These are phyloP conservation scores for Cladochytrium tenue DNA, from an alignment of 371 early-diverging fungal genomes.

Conservation along the genomic window DNA sequence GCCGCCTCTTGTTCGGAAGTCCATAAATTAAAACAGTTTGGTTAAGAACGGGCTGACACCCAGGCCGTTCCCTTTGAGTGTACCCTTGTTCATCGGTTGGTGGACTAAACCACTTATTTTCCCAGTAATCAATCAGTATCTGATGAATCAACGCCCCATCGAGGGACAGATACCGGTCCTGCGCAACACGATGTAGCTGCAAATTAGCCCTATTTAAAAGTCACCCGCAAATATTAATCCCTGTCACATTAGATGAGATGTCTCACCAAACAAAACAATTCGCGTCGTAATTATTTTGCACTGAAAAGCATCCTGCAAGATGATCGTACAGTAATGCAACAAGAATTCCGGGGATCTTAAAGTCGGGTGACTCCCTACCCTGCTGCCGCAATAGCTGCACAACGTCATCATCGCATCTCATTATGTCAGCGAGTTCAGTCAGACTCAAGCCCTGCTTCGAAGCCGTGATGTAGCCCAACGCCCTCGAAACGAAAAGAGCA, in stretches of 20 bases:
- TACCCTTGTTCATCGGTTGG: too few relatives aligned
- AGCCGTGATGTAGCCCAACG: conserved; percentile 24
- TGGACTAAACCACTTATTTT: conserved; percentile 20
- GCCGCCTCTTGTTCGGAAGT: conserved; percentile 19
- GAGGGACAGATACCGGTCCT: conserved; percentile 29
- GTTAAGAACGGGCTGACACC: conserved; percentile 16
- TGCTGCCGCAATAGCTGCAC: too few relatives aligned
- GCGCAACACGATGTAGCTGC: conserved; percentile 19
- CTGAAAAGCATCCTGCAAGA: conserved; percentile 15
- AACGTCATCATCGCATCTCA: conserved; percentile 26
- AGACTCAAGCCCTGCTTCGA: conserved; percentile 16
- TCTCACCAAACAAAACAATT: conserved; percentile 22
- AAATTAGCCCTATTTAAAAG: conserved; percentile 26
- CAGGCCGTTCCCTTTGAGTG: too few relatives aligned
- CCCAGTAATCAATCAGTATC: conserved; percentile 25
- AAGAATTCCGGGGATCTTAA: conserved; percentile 17
- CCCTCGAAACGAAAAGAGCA: conserved; percentile 17
- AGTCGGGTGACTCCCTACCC: conserved; percentile 11
- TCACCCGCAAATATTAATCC: too few relatives aligned
- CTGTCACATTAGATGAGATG: too few relatives aligned
- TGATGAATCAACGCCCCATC: conserved; percentile 19
- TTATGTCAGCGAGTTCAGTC: conserved; percentile 18
- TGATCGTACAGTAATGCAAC: conserved; percentile 20
- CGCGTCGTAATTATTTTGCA: conserved; percentile 18
- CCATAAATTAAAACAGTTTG: conserved; percentile 25